Base-by-base conservation (phyloP, 2,329 filamentous ascomycete genomes). In the Cladophialophora carrionii region DNA sequence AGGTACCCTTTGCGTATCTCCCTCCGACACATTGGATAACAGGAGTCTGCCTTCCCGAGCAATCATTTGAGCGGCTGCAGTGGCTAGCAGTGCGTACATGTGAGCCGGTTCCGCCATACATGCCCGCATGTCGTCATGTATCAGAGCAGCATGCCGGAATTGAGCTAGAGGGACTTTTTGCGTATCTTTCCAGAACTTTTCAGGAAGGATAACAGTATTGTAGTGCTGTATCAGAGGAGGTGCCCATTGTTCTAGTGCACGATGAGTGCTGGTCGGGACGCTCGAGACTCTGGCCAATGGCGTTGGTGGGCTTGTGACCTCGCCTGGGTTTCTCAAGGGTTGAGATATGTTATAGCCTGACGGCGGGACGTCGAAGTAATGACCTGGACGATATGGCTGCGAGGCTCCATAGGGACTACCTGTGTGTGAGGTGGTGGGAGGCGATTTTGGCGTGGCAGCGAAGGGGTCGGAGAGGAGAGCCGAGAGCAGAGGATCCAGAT, bases 41-140 rank as follows among this genome's bases (percentile, higher is more conserved):
- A 70, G 43, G 10, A 71, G 58, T 41, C 58, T 52, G 20, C 66
- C 68, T 60, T 68, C 66, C 37, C 56, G 58, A 32, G 43, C 54
- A 46, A 70, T 49, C 66, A 70, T 68, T 24, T 68, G 63, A 20
- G 54, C 54, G 5, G 67, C 60, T 10, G 62, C 62, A 24, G 60
- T 49, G 31, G 69, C 66, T 10, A 71, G 68, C 24, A 70, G 63
- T 37, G 68, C 55, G 48, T 70, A 71, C 61, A 70, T 59, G 26
- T 71, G 66, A 8, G 69, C 63, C 7, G 66, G 62, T 46, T 70
- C 63, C 17, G 64, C 49, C 68, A 70, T 68, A 48, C 63, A 67
- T 22, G 60, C 55, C 59, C 66, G 63, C 68, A 71, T 65, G 41
- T 71, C 69, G 24, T 61, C 66, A 29, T 70, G 66, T 12, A 71